Evolutionary conservation across 192 early-diverging fungal species (phyloP).

Genomic region (Coemansia asiatica): DNA sequence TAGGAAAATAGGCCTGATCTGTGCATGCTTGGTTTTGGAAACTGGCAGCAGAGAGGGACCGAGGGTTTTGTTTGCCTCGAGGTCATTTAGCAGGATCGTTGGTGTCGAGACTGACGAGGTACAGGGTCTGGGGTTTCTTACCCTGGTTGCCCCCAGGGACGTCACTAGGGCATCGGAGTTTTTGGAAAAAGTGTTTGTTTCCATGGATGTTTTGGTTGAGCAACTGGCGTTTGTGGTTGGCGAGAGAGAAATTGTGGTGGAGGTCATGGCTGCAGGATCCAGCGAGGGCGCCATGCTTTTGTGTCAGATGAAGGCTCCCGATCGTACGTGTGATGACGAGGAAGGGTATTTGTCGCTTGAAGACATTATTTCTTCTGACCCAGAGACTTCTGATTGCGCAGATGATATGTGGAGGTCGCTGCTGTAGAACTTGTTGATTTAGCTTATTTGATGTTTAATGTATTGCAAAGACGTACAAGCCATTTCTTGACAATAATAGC

Average conservation of each 20-base stretch:
- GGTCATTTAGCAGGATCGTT: conserved; percentile 1
- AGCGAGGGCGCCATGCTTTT: conserved; percentile 2
- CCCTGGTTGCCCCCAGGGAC: neutral
- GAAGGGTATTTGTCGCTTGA: conserved; percentile 9
- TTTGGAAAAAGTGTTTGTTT: neutral
- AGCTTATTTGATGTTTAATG: too few relatives aligned
- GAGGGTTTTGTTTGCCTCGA: conserved; percentile 1
- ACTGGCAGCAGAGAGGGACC: neutral
- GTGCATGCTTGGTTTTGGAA: conserved; percentile 8
- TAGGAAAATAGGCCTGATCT: neutral
- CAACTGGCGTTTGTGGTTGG: neutral
- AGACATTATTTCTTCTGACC: conserved; percentile 8
- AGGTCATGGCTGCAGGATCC: conserved; percentile 6
- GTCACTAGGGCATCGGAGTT: neutral
- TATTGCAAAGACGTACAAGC: too few relatives aligned
- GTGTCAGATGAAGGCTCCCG: neutral
- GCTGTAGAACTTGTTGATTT: neutral
- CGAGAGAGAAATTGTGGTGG: neutral
- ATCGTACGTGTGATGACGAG: neutral
- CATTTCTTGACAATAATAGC: too few relatives aligned
- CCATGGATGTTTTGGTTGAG: neutral
- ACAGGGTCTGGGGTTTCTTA: conserved; percentile 7
- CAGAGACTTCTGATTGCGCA: neutral
- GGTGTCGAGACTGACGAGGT: conserved; percentile 6
- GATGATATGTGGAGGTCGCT: conserved; percentile 2